Evolutionary conservation across 805 yeast species (phyloP).

Genomic region (Saccharomycopsis capsularis): DNA sequence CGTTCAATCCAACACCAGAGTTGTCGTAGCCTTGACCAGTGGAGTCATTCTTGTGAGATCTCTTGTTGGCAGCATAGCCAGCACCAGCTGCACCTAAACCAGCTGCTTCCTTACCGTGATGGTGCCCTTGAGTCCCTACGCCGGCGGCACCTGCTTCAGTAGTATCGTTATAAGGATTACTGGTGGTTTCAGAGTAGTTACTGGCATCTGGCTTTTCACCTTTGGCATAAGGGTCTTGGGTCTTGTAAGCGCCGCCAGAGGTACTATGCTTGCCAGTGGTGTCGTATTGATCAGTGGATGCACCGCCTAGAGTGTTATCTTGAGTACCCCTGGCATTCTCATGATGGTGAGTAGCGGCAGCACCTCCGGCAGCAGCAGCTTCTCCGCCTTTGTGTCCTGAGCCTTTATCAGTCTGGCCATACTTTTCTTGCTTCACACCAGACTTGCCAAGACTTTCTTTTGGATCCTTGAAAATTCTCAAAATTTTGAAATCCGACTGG

Average conservation of each 20-base stretch:
- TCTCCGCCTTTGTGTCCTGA: background rate
- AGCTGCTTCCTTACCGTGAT: conserved; percentile 26
- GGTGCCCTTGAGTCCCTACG: no score
- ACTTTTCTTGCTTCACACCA: no score
- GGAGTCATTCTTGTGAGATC: background rate
- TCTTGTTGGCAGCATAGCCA: conserved; percentile 23
- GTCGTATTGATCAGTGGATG: background rate
- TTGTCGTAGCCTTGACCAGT: background rate
- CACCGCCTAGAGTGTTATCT: background rate
- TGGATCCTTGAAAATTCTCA: background rate
- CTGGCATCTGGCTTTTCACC: conserved; percentile 5
- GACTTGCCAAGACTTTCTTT: background rate
- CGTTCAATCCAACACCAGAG: background rate
- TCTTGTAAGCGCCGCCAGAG: conserved; percentile 28
- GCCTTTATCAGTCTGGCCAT: background rate
- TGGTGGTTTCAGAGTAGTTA: conserved; percentile 13
- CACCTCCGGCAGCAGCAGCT: background rate
- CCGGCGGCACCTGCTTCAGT: conserved; percentile 10
- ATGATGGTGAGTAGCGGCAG: background rate
- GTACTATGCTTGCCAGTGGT: conserved; percentile 16
- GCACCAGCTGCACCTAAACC: conserved; percentile 24
- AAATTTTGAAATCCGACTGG: background rate
- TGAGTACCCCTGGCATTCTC: background rate
- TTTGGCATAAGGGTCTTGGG: background rate
- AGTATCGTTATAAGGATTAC: conserved; percentile 12